phyloP scores from a whole-genome alignment of 768 basidiomycete species.

The Antrodiella citrinella region DNA sequence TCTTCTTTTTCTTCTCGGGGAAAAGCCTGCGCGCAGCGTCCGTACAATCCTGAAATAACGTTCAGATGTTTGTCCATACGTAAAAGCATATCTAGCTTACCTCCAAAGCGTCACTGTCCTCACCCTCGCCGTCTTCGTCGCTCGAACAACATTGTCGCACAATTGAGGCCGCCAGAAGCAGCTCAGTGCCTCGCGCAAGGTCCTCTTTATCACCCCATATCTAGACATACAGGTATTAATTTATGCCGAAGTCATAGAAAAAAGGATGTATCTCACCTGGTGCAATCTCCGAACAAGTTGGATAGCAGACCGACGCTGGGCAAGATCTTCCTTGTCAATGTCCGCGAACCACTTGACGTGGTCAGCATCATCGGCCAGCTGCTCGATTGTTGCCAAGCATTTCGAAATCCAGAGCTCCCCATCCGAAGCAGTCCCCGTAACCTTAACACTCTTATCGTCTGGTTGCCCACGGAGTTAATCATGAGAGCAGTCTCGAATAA shows the following conservation, averaged over 20 bases:
- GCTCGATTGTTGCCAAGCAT: slow-evolving; percentile 45
- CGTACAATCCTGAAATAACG: slow-evolving; percentile 44
- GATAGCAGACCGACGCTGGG: slow-evolving; percentile 37
- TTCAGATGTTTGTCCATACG: background rate
- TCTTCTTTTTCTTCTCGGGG: slow-evolving; percentile 22
- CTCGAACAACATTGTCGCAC: slow-evolving; percentile 66
- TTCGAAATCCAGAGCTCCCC: slow-evolving; percentile 77
- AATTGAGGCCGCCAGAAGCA: slow-evolving; percentile 63
- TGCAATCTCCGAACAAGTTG: slow-evolving; percentile 34
- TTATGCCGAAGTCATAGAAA: too few species aligned
- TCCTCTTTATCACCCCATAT: slow-evolving; percentile 38
- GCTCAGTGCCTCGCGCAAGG: slow-evolving; percentile 56
- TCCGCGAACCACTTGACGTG: slow-evolving; percentile 49
- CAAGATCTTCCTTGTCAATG: slow-evolving; percentile 45
- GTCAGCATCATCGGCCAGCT: slow-evolving; percentile 59
- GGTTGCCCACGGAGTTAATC: slow-evolving; percentile 10
- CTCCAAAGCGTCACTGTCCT: slow-evolving; percentile 47
- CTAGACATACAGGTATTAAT: slow-evolving; percentile 23
- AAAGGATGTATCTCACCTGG: slow-evolving; percentile 37
- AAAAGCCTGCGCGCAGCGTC: slow-evolving; percentile 54
- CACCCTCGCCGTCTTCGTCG: slow-evolving; percentile 37
- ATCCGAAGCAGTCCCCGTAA: slow-evolving; percentile 55
- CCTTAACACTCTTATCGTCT: slow-evolving; percentile 46
- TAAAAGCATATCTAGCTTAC: slow-evolving; percentile 25
- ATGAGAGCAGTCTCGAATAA: background rate